A percentile compares a stretch with the other conserved stretches of the same genome.
These are phyloP conservation scores for Pseudogymnoascus sp. DNA, from an alignment of 2,329 filamentous ascomycete species.

Conservation along the genomic window DNA sequence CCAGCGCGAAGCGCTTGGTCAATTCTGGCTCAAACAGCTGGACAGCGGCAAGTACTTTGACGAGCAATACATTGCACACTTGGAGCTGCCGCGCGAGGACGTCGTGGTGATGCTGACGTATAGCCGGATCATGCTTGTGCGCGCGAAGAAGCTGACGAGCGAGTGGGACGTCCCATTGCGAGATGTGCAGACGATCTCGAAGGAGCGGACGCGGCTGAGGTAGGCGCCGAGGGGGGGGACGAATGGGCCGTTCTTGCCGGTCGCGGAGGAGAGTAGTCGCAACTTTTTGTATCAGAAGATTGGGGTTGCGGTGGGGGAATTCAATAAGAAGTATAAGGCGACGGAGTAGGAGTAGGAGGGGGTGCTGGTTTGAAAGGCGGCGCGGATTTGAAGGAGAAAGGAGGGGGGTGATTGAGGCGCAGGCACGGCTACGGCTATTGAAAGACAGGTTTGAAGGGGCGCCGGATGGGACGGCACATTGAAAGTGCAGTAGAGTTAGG, in stretches of 20 bases:
- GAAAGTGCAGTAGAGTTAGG: neutral
- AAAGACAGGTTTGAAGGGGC: neutral
- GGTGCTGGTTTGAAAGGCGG: neutral
- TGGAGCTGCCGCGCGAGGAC: conserved; percentile 84
- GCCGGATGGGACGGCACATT: neutral
- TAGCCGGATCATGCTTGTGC: conserved; percentile 80
- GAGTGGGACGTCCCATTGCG: conserved; percentile 97
- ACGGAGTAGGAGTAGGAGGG: conserved; percentile 21
- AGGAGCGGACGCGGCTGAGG: conserved; percentile 90
- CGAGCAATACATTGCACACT: conserved; percentile 92
- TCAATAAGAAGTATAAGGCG: conserved; percentile 50
- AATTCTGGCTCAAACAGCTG: conserved; percentile 98
- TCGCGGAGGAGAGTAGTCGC: conserved; percentile 74
- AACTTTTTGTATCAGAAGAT: conserved; percentile 60
- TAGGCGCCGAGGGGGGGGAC: conserved; percentile 82
- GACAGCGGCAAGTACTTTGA: conserved; percentile 98
- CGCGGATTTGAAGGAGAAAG: neutral
- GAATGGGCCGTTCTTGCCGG: conserved; percentile 90
- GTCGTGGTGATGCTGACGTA: conserved; percentile 87
- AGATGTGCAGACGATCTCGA: conserved; percentile 93
- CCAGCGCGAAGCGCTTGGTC: conserved; percentile 88
- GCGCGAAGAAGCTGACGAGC: conserved; percentile 74
- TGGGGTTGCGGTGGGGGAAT: conserved; percentile 60
- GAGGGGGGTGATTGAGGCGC: neutral
- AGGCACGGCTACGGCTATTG: neutral